A percentile compares a stretch with the other conserved stretches of the same genome.
phyloP scores from a whole-genome alignment of 352 stramenopile genomes.

The Elongisporangium senticosum region DNA sequence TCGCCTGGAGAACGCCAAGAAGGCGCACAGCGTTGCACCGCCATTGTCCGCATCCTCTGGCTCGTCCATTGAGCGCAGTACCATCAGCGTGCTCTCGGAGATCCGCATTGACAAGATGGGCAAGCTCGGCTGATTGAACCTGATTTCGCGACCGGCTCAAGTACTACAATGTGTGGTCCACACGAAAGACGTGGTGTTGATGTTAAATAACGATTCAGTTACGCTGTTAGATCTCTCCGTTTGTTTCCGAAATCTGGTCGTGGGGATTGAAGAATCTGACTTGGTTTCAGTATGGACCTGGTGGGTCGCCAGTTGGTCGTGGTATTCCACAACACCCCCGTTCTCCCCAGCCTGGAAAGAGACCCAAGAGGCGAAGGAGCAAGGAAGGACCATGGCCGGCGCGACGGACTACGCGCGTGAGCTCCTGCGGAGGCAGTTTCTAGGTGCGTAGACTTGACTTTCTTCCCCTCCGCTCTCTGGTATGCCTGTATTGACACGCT shows the following conservation, averaged over 20 bases:
- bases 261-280: background rate
- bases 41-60: conserved; percentile 9
- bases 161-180: background rate
- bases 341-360: conserved; percentile 11
- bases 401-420: conserved; percentile 72
- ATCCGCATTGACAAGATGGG: conserved; percentile 51
- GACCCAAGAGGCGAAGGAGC: conserved; percentile 5
- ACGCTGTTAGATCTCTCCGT: background rate
- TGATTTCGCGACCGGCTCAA: background rate
- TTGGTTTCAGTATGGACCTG: conserved; percentile 7
- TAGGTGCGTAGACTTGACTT: conserved; percentile 33
- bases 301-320: background rate
- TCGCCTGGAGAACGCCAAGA: conserved; percentile 43
- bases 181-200: background rate
- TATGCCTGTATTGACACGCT: background rate
- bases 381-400: conserved; percentile 25
- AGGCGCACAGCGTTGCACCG: conserved; percentile 26
- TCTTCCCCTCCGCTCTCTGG: conserved; percentile 1
- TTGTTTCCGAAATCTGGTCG: background rate
- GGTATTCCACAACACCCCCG: background rate
- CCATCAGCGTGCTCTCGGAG: conserved; percentile 52
- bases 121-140: conserved; percentile 24
- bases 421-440: conserved; percentile 75
- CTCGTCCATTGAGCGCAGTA: conserved; percentile 34
- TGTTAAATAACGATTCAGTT: background rate